Percentiles rank a stretch among this genome's conserved stretches.
Conservation (phyloP, 164 flowering plant genomes). For the Magnolia kwangsiensis region DNA sequence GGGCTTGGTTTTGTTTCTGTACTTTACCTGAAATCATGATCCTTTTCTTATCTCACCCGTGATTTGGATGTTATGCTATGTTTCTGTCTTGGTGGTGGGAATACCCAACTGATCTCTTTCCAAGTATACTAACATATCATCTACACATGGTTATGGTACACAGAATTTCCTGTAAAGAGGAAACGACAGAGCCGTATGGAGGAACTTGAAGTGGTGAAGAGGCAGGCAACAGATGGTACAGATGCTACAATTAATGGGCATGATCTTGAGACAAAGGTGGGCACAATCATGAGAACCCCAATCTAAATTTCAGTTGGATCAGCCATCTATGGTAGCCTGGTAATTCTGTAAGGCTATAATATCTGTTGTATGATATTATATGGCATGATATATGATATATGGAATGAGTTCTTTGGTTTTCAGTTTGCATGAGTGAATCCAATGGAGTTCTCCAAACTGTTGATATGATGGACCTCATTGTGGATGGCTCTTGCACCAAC, state of each 20-base stretch:
- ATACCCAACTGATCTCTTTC: neutral
- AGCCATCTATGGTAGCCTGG: neutral
- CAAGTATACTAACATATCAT: neutral
- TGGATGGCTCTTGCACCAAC: neutral
- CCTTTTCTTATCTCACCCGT: neutral
- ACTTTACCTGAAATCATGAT: neutral
- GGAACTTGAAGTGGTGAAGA: slow-evolving; percentile 27
- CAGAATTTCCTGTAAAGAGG: slow-evolving; percentile 43
- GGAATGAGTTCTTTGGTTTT: neutral
- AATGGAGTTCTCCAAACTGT: neutral
- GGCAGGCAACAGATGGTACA: slow-evolving; percentile 19
- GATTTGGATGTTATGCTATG: no score
- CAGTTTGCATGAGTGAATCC: neutral
- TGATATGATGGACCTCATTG: neutral
- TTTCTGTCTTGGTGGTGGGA: neutral
- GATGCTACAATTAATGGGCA: slow-evolving; percentile 13
- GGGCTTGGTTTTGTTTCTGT: neutral
- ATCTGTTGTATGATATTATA: no score
- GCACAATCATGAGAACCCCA: neutral
- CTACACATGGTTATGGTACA: neutral
- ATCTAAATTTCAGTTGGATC: neutral
- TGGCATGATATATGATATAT: no score
- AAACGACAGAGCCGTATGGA: slow-evolving; percentile 21
- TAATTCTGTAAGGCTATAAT: no score
- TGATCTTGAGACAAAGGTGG: slow-evolving; percentile 31